These are phyloP conservation scores for Mycena kentingensis DNA, from an alignment of 768 basidiomycete species.

Conservation along the genomic window DNA sequence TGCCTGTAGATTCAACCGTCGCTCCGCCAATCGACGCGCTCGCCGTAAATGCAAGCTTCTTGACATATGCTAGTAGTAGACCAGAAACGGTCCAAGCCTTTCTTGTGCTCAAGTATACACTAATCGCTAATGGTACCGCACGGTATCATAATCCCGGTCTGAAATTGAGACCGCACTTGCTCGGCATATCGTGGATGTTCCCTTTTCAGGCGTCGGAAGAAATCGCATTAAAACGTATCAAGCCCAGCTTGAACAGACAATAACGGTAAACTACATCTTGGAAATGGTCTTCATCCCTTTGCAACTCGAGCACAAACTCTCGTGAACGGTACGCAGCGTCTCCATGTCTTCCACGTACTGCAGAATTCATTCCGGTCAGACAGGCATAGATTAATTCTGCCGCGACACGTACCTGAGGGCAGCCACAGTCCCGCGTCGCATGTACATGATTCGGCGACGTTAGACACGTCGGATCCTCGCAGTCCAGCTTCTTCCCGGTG, in stretches of 20 bases:
- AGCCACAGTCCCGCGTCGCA: not conserved
- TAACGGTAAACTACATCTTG: conserved; percentile 1
- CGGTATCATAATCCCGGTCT: too few relatives aligned
- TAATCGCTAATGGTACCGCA: too few relatives aligned
- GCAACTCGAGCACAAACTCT: conserved; percentile 4
- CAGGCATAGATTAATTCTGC: not conserved
- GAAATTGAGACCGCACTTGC: too few relatives aligned
- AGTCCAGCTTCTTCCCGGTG: conserved; percentile 8
- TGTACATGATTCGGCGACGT: conserved; percentile 8
- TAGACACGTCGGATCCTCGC: conserved; percentile 5
- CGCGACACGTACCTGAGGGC: not conserved
- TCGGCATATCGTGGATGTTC: too few relatives aligned
- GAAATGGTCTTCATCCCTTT: not conserved
- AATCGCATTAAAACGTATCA: not conserved
- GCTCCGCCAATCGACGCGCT: too few relatives aligned
- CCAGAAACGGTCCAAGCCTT: too few relatives aligned
- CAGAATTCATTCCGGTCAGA: not conserved
- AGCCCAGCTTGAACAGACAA: too few relatives aligned
- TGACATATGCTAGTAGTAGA: too few relatives aligned
- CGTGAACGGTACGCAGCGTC: not conserved
- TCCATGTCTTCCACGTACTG: conserved; percentile 12
- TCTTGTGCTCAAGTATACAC: too few relatives aligned
- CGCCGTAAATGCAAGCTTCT: too few relatives aligned
- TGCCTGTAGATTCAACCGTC: not conserved
- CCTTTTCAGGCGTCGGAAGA: too few relatives aligned